phyloP scores from a whole-genome alignment of 257 asterid species.

The Solanum habrochaites region DNA sequence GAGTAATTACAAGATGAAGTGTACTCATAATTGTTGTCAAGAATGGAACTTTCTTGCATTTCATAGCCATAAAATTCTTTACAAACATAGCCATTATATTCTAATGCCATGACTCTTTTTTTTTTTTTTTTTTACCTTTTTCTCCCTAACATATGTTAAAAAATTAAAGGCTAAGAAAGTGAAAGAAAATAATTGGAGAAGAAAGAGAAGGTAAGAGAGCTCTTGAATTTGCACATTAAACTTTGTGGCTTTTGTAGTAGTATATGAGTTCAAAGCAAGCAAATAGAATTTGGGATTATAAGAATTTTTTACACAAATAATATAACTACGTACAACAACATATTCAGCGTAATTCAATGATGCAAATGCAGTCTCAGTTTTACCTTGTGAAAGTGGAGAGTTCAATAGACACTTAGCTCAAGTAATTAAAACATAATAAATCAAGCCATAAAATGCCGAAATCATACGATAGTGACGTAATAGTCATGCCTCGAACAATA shows the following conservation, averaged over 20 bases:
- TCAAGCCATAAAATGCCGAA: neutral
- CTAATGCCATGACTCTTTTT: constrained; percentile 11
- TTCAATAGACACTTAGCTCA: neutral
- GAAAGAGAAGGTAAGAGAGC: neutral
- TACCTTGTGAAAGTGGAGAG: neutral
- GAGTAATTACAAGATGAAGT: constrained; percentile 1
- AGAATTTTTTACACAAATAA: neutral
- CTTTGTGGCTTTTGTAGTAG: neutral
- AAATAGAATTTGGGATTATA: neutral
- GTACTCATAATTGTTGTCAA: neutral
- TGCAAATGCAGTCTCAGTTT: neutral
- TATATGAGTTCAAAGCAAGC: neutral
- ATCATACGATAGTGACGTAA: neutral
- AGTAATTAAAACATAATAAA: too few species aligned
- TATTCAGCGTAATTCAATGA: neutral
- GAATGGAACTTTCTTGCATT: neutral
- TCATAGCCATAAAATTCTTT: constrained; percentile 14
- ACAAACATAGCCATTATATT: constrained; percentile 4
- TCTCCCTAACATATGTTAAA: neutral
- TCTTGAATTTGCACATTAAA: neutral
- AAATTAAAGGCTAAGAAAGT: neutral
- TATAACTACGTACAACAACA: neutral
- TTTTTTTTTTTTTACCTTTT: neutral
- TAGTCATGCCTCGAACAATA: too few species aligned
- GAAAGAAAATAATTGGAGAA: neutral